Evolutionary conservation across 208 protist species (phyloP).

Genomic region (Leishmania tarentolae): DNA sequence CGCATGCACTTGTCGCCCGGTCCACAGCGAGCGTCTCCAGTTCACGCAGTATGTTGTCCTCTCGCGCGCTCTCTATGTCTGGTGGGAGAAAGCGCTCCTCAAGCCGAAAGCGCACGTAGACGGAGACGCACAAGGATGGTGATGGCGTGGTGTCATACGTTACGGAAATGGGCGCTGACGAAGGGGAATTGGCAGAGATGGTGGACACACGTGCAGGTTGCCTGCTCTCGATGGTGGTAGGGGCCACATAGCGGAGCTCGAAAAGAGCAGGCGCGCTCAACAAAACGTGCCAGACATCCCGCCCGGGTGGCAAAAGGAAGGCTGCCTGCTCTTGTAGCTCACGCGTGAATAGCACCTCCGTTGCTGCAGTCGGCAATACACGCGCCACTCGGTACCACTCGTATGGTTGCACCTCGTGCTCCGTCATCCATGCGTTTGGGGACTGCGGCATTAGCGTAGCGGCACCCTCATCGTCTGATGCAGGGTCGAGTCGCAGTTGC

Average conservation of each 20-base stretch:
- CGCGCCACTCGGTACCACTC: slow-evolving; percentile 84
- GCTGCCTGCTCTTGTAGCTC: slow-evolving; percentile 42
- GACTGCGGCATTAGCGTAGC: neutral
- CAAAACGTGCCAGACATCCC: slow-evolving; percentile 72
- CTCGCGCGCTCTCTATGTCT: slow-evolving; percentile 14
- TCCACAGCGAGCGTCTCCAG: slow-evolving; percentile 38
- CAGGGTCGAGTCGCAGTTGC: neutral
- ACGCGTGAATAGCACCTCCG: slow-evolving; percentile 38
- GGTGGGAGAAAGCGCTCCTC: slow-evolving; percentile 36
- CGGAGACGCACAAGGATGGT: slow-evolving; percentile 2
- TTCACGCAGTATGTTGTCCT: slow-evolving; percentile 18
- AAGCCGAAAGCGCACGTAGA: slow-evolving; percentile 54
- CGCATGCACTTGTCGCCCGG: slow-evolving; percentile 29
- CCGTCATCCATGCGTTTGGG: slow-evolving; percentile 23
- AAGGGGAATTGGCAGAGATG: neutral
- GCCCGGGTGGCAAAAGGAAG: slow-evolving; percentile 46
- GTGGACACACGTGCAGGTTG: neutral
- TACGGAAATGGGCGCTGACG: neutral
- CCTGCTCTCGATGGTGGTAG: neutral
- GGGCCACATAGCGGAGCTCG: slow-evolving; percentile 2
- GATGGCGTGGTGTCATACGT: neutral
- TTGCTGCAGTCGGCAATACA: slow-evolving; percentile 45
- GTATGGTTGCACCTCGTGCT: slow-evolving; percentile 62
- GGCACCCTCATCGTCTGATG: neutral
- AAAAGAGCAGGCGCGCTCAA: slow-evolving; percentile 63